Evolutionary conservation across 495 filamentous ascomycete genomes (phyloP).

Genomic region (Aspergillus nanangensis): DNA sequence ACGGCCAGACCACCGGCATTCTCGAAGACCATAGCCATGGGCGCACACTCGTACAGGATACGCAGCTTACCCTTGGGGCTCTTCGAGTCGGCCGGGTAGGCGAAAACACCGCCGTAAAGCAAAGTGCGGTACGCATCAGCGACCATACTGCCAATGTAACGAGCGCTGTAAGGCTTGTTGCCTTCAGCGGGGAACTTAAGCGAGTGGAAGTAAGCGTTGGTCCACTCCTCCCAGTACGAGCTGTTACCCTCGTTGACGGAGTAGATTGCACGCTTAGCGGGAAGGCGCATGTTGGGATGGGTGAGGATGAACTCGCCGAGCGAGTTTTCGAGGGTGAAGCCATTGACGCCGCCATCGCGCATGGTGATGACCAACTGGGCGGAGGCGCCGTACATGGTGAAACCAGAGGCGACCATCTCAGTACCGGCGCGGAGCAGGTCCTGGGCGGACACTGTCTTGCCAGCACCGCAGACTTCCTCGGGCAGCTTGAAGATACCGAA

Average conservation of each 20-base stretch:
- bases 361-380: conserved; percentile 96
- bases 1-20: conserved; percentile 94
- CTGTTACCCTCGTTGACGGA: conserved; percentile 98
- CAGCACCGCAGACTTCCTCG: conserved; percentile 57
- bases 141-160: conserved; percentile 98
- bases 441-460: conserved; percentile 61
- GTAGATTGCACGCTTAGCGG: conserved; percentile 79
- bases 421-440: conserved; percentile 85
- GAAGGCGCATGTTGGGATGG: conserved; percentile 89
- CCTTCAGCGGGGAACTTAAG: conserved; percentile 72
- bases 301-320: conserved; percentile 98
- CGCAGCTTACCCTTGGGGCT: conserved; percentile 96
- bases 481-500: conserved; percentile 90
- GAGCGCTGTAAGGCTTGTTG: conserved; percentile 86
- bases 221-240: conserved; percentile 88
- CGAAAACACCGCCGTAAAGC: conserved; percentile 94
- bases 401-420: conserved; percentile 87
- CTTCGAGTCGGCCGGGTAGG: conserved; percentile 97
- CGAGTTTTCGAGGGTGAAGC: conserved; percentile 93
- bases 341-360: conserved; percentile 88
- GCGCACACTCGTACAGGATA: conserved; percentile 97
- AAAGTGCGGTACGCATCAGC: conserved; percentile 96
- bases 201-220: conserved; percentile 81
- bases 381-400: conserved; percentile 99
- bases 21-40: conserved; percentile 99